These are phyloP conservation scores for Pyrus bretschneideri DNA, from an alignment of 306 rosid genomes.

Conservation along the genomic window DNA sequence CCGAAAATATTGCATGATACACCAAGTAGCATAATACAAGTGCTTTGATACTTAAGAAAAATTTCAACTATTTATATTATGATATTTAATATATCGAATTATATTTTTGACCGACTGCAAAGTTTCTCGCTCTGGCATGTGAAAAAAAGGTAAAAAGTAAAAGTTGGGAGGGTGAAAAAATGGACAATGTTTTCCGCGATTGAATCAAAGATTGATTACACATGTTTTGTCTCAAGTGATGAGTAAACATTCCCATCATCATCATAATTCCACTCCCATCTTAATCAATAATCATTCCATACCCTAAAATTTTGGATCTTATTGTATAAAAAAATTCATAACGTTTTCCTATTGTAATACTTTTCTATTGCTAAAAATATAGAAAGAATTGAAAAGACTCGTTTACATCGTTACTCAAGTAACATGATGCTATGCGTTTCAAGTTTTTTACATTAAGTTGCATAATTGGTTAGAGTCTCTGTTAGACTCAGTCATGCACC, in stretches of 20 bases:
- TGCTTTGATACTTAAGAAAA: not conserved
- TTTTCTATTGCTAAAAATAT: too few species aligned
- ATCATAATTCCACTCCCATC: not conserved
- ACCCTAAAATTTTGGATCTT: slow-evolving; percentile 3
- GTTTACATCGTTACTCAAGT: too few species aligned
- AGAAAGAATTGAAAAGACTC: not conserved
- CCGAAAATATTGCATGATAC: too few species aligned
- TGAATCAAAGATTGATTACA: slow-evolving; percentile 7
- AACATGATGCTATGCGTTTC: too few species aligned
- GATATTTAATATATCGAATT: rapidly evolving
- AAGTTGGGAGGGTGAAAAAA: slow-evolving; percentile 11
- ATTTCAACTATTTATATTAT: too few species aligned
- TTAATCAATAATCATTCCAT: not conserved
- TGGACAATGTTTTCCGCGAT: slow-evolving; percentile 3
- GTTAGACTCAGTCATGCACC: too few species aligned
- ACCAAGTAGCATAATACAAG: too few species aligned
- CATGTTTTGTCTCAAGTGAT: slow-evolving; percentile 21
- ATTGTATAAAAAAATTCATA: not conserved
- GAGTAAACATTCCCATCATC: slow-evolving; percentile 9
- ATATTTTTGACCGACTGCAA: rapidly evolving
- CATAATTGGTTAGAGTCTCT: too few species aligned
- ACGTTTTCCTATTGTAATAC: not conserved
- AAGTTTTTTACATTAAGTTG: too few species aligned
- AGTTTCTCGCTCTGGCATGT: not conserved
- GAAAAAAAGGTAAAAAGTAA: not conserved